Evolutionary conservation across 306 rosid species (phyloP), one percentile per base, ranked within the genome.

Genomic region (Fragaria vesca): DNA sequence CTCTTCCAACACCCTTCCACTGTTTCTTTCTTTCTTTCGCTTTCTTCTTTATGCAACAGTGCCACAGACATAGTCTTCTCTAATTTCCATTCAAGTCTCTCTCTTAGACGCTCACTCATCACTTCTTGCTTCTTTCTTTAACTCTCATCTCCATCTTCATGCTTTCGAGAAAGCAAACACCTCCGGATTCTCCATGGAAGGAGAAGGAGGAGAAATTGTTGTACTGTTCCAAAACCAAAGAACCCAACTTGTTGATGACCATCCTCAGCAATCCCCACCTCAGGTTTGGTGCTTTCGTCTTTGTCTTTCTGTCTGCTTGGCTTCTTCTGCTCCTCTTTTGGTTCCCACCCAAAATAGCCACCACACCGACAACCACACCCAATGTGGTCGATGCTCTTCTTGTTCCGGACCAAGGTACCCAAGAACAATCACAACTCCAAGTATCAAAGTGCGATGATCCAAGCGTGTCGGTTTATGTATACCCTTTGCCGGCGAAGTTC

Each of bases 401-500:
- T 17, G 1, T 66, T 8, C 57, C 12, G 3, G 51, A 17, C 57
- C 30, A 24, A 45, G 20, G 30, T 8, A 28, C 6, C 21, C 11
- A 69, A 69, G 67, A 34, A 13, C 60, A 76, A 40, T 26, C 66
- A 6, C 43, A 34, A 6, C 26, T 16, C 2, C 13, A 32, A 10
- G 62, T 15, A 1, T 65, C 85, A 18, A 78, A 80, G 12, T 91
- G 98, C 79, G 28, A 71, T 6, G 88, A 81, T 55, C 70, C 78
- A 21, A 43, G 71, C 60, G 45, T 78, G 1, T 84, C 80, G 0
- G 86, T 94, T 67, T 92, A 88, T 36, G 86, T 92, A 24, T 82
- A 94, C 88, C 58, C 84, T 11, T 79, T 94, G 52, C 98, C 93
- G 18, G 8, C 86, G 9, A 86, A 86, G 73, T 94, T 91, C 87